phyloP scores from a whole-genome alignment of 352 stramenopile species.

The Phytophthora megakarya region DNA sequence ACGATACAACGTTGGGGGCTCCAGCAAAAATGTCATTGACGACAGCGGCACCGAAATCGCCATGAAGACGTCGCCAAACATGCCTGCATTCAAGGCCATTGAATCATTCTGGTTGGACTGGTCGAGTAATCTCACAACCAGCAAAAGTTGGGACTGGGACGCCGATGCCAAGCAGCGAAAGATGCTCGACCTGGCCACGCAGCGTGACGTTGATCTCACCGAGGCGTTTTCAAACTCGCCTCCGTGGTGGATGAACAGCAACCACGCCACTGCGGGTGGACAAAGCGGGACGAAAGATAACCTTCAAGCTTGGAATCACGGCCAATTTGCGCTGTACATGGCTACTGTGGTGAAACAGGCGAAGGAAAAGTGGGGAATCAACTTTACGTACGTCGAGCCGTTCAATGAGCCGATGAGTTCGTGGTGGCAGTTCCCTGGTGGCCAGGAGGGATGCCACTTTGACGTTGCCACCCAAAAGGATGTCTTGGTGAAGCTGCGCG shows the following conservation, averaged over 20 bases:
- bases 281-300: constrained; percentile 48
- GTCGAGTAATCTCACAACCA: constrained; percentile 44
- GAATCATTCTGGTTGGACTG: constrained; percentile 63
- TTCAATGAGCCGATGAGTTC: constrained; percentile 62
- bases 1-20: constrained; percentile 66
- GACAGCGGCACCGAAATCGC: constrained; percentile 39
- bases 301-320: constrained; percentile 53
- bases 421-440: constrained; percentile 21
- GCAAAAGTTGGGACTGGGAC: constrained; percentile 57
- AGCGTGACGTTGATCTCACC: constrained; percentile 45
- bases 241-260: constrained; percentile 72
- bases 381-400: constrained; percentile 59
- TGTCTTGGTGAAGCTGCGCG: constrained; percentile 46
- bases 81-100: constrained; percentile 64
- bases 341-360: constrained; percentile 47
- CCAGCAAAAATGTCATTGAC: constrained; percentile 46
- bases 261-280: constrained; percentile 53
- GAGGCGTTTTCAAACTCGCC: constrained; percentile 67
- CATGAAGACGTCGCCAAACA: constrained; percentile 55
- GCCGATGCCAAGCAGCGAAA: constrained; percentile 47
- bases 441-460: constrained; percentile 63
- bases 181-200: constrained; percentile 45
- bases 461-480: constrained; percentile 44
- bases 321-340: constrained; percentile 53
- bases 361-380: constrained; percentile 49